Conservation (phyloP, 2,329 filamentous ascomycete genomes). For the Gnomoniopsis sp. region DNA sequence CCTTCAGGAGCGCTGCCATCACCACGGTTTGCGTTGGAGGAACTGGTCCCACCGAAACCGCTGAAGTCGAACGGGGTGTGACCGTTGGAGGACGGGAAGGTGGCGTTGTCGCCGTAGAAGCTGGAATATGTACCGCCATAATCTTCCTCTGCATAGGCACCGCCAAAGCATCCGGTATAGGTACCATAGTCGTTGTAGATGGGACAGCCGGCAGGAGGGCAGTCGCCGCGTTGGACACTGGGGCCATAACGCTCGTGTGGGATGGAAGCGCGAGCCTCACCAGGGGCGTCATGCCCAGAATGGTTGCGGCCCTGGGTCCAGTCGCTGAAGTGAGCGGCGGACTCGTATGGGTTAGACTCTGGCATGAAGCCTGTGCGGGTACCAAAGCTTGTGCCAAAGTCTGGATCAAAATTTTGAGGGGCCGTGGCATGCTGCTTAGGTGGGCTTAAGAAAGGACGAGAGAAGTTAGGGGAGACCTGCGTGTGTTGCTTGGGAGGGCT, state of each 20-base stretch:
- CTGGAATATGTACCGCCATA: background rate
- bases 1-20: background rate
- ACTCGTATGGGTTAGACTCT: background rate
- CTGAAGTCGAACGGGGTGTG: conserved; percentile 10
- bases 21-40: background rate
- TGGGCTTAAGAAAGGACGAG: background rate
- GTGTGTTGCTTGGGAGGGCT: background rate
- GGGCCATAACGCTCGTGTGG: background rate
- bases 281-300: background rate
- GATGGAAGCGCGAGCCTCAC: background rate
- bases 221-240: background rate
- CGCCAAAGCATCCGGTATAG: too few species aligned
- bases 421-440: background rate
- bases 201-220: background rate
- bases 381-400: background rate
- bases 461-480: background rate
- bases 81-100: background rate
- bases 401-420: background rate
- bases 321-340: conserved; percentile 12
- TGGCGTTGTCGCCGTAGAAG: background rate
- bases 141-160: too few species aligned
- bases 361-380: background rate
- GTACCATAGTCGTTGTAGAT: background rate
- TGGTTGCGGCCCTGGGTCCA: conserved; percentile 7
- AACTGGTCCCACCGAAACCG: background rate